A percentile compares a stretch with the other conserved stretches of the same genome.
Conservation (phyloP, 2,329 filamentous ascomycete genomes). For the Stachybotrys chartarum region DNA sequence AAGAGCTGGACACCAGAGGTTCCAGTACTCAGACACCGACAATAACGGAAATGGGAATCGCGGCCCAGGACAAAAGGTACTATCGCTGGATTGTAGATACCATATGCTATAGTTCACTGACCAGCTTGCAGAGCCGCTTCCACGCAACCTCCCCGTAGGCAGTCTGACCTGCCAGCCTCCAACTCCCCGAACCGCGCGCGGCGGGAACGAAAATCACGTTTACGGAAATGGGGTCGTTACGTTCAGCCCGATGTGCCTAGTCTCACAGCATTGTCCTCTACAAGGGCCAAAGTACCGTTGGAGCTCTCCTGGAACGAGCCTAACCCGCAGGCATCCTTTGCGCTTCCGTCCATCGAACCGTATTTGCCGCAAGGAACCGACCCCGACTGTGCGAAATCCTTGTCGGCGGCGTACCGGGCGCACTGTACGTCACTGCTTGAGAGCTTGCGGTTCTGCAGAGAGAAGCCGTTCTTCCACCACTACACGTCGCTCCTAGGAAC, state of each 20-base stretch:
- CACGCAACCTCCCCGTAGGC: constrained; percentile 7
- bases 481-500: constrained; percentile 95
- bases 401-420: constrained; percentile 83
- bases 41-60: constrained; percentile 24
- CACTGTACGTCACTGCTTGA: constrained; percentile 95
- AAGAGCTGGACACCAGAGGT: constrained; percentile 11
- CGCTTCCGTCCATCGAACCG: constrained; percentile 76
- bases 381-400: constrained; percentile 74
- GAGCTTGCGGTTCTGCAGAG: constrained; percentile 90
- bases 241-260: constrained; percentile 49
- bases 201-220: neutral
- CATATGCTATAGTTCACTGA: too few relatives aligned
- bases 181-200: neutral
- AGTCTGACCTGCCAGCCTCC: neutral
- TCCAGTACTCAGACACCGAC: neutral
- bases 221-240: constrained; percentile 25
- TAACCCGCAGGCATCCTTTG: constrained; percentile 38
- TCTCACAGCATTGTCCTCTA: constrained; percentile 52
- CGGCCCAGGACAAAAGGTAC: constrained; percentile 3
- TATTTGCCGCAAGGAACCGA: constrained; percentile 81
- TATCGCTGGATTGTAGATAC: too few relatives aligned
- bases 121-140: constrained; percentile 21
- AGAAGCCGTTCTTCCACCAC: constrained; percentile 92
- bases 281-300: constrained; percentile 49
- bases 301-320: constrained; percentile 39